These are phyloP conservation scores for Kluyveromyces lactis DNA, from an alignment of 805 yeast species.

Conservation along the genomic window DNA sequence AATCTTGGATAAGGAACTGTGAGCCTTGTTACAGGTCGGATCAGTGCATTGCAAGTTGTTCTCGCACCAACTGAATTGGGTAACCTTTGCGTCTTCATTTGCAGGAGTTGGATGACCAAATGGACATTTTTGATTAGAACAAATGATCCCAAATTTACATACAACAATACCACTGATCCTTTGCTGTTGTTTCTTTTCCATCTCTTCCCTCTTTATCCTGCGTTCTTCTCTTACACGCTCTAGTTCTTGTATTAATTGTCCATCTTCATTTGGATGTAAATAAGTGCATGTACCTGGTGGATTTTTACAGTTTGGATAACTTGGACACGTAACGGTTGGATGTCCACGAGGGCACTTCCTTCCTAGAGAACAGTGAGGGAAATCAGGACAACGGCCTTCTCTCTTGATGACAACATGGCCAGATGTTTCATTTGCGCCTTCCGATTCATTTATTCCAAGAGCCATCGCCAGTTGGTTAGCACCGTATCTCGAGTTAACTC, in stretches of 20 bases:
- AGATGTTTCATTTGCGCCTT: conserved; percentile 19
- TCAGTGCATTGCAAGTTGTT: conserved; percentile 58
- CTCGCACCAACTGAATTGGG: conserved; percentile 67
- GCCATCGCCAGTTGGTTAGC: conserved; percentile 34
- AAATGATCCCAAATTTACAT: conserved; percentile 70
- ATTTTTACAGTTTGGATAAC: conserved; percentile 70
- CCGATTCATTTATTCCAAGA: conserved; percentile 22
- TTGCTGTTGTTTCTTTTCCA: conserved; percentile 28
- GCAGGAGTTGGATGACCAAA: conserved; percentile 92
- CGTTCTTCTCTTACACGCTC: conserved; percentile 52
- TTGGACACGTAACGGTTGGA: conserved; percentile 68
- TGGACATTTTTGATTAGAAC: conserved; percentile 74
- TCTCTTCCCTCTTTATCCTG: conserved; percentile 35
- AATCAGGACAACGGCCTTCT: conserved; percentile 58
- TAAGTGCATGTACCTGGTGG: conserved; percentile 76
- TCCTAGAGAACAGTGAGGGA: conserved; percentile 59
- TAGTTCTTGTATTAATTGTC: conserved; percentile 56
- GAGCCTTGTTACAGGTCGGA: conserved; percentile 61
- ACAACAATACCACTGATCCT: conserved; percentile 44
- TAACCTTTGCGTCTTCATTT: conserved; percentile 62
- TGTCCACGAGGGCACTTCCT: conserved; percentile 69
- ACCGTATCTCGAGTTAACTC: conserved; percentile 14
- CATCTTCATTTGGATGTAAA: conserved; percentile 82
- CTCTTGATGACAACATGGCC: conserved; percentile 37
- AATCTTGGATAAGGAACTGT: conserved; percentile 63